phyloP scores from a whole-genome alignment of 2,329 filamentous ascomycete species.

The Beauveria bassiana region DNA sequence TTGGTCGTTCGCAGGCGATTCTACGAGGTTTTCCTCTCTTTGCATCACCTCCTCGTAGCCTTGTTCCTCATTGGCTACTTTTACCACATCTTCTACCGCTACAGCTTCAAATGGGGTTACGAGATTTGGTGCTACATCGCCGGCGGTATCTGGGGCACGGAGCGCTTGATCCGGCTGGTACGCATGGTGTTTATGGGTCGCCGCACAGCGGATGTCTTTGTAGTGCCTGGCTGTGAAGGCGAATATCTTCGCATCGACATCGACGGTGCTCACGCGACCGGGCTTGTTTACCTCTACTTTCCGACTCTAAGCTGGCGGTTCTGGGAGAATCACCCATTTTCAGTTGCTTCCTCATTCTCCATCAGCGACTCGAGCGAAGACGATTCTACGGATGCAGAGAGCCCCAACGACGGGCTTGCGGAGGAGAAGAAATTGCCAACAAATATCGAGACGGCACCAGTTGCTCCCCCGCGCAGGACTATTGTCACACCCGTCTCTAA shows the following conservation, averaged over 20 bases:
- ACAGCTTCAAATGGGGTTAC: conserved; percentile 28
- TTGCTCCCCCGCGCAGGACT: neutral
- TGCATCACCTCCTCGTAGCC: conserved; percentile 24
- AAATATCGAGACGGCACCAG: neutral
- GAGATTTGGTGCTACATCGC: conserved; percentile 29
- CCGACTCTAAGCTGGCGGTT: conserved; percentile 27
- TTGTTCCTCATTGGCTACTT: conserved; percentile 27
- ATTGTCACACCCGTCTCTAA: neutral
- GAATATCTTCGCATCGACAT: conserved; percentile 27
- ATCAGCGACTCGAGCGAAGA: neutral
- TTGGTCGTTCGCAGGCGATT: conserved; percentile 21
- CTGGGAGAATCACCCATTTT: conserved; percentile 32
- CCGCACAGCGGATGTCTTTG: conserved; percentile 18
- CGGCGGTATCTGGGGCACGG: conserved; percentile 24
- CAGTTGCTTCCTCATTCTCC: conserved; percentile 16
- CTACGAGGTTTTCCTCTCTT: conserved; percentile 28
- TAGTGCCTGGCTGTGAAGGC: conserved; percentile 19
- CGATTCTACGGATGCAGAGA: neutral
- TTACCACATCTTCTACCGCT: conserved; percentile 29
- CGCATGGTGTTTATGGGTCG: conserved; percentile 19
- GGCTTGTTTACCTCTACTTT: conserved; percentile 28
- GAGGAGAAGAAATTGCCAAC: neutral
- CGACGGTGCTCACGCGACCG: conserved; percentile 16
- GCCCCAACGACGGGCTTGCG: neutral
- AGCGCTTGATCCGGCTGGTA: conserved; percentile 21